Evolutionary conservation across 306 rosid species (phyloP), one percentile per base, ranked within the genome.

Genomic region (Fragaria nilgerrensis): DNA sequence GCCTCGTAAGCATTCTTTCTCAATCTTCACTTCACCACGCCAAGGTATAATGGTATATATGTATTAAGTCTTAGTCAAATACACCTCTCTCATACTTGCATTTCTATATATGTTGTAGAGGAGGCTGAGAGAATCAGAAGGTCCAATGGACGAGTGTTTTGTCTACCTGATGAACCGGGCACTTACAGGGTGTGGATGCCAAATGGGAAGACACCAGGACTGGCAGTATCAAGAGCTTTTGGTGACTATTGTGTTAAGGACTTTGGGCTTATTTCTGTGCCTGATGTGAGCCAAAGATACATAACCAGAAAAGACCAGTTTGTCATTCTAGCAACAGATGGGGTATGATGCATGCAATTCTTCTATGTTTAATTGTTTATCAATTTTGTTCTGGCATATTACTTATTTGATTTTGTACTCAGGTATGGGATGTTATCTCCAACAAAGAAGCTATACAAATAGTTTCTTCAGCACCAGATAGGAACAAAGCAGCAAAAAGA

Each of bases 371-470:
- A 41, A 27, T 9, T 29, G 11, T 29, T 62, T 39, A 27, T 14
- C 9, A 19, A 16, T 19, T 9, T n/a, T 67, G 8, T 39, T 39
- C 23, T n/a, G 27, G 25, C 27, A 36, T 66, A 16, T 49, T 17
- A 9, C 11, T 77, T 25, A 29, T 29, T 11, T 67, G 39, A 1
- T 44, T 47, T 55, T n/a, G 13, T 45, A 62, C 5, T 74, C 74
- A 91, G 92, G 87, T 91, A 16, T 92, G 95, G 95, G 97, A 92
- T 82, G 95, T 85, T 58, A 75, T 90, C 13, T 90, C 97, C 23
- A 92, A 89, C 68, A 23, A 90, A 59, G 97, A 89, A 80, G 95
- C 97, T 37, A 90, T 88, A 64, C 70, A 81, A 48, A 88, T 92
- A 73, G 93, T 90, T 12, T 69, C 70, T 20, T 79, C 90, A 27